Conservation (phyloP, 1,284 basidiomycete genomes). For the Wallemia hederae region DNA sequence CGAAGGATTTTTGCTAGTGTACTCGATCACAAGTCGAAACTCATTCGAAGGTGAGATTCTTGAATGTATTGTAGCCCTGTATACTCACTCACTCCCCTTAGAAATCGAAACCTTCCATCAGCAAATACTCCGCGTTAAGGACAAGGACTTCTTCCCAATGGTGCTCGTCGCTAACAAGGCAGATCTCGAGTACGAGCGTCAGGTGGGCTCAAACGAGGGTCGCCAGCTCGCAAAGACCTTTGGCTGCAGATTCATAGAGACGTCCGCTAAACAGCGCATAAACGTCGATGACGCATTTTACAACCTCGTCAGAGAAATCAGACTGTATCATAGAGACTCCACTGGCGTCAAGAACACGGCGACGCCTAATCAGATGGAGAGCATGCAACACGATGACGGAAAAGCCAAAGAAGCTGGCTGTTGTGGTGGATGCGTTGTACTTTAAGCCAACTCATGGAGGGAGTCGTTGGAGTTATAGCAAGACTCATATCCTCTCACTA, state of each 20-base stretch:
- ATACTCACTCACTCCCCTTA: not conserved
- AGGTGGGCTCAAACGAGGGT: conserved; percentile 93
- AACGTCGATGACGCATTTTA: conserved; percentile 99
- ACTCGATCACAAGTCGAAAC: conserved; percentile 91
- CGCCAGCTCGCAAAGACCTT: conserved; percentile 89
- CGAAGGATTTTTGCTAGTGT: conserved; percentile 93
- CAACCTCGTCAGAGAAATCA: conserved; percentile 82
- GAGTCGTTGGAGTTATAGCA: not conserved
- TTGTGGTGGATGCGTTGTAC: conserved; percentile 40
- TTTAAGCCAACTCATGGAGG: conserved; percentile 15
- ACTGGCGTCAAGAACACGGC: conserved; percentile 10
- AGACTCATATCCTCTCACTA: not conserved
- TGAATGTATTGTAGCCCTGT: not conserved
- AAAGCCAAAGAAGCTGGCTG: conserved; percentile 26
- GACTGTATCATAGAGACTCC: conserved; percentile 69
- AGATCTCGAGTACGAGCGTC: conserved; percentile 89
- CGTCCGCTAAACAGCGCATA: conserved; percentile 90
- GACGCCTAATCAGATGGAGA: conserved; percentile 10
- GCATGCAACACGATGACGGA: conserved; percentile 21
- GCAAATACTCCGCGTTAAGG: conserved; percentile 86
- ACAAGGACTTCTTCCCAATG: conserved; percentile 90
- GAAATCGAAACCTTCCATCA: conserved; percentile 94
- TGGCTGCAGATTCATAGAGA: conserved; percentile 90
- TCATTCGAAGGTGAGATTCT: conserved; percentile 42
- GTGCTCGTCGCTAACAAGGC: conserved; percentile 98